Base-by-base conservation (phyloP, 768 basidiomycete species). In the Trametes gibbosa region DNA sequence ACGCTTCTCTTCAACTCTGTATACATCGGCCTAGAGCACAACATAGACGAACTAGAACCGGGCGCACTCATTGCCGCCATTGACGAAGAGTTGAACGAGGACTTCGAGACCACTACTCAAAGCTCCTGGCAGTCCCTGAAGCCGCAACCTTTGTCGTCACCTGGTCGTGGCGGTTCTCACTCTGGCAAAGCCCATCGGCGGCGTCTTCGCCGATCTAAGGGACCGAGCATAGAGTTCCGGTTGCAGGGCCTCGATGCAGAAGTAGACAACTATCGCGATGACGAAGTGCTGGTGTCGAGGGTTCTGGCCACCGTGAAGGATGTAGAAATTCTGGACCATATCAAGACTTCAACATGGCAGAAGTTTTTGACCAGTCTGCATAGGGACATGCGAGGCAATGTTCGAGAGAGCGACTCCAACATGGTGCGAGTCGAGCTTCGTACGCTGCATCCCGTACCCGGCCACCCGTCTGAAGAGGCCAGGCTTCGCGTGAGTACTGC, bases 281-380 rank as follows among this genome's bases (percentile, higher is more conserved):
- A 79, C 12, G 80, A 81, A 43, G 72, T 81, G 0, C 68, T 87
- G 23, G 84, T 87, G 9, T 89, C 88, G 2, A 79, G 88, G 52
- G 81, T 84, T 1, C 79, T 90, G 47, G 81, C 84, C 14, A 85
- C 85, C 12, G 78, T 95, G 50, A 81, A 75, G 58, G 84, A 92
- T 61, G 66, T 93, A 19, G 93, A 97, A 72, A 97, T 98, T 59
- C 76, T 98, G 50, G 97, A 99, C 71, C 95, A 97, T 69, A 94
- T 99, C 79, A 95, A 92, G 77, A 95, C 95, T 0, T 98, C 95
- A 9, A 98, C 97, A 0, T 99, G 97, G 97, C 90, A 87, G 75
- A 98, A 96, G 71, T 98, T 99, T 71, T 75, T 99, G 59, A 95
- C 94, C 3, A 84, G 85, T 53, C 79, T 97, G 69, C 83, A 89